Base-by-base conservation (phyloP, 352 stramenopile species). In the Pythium brachiatum region DNA sequence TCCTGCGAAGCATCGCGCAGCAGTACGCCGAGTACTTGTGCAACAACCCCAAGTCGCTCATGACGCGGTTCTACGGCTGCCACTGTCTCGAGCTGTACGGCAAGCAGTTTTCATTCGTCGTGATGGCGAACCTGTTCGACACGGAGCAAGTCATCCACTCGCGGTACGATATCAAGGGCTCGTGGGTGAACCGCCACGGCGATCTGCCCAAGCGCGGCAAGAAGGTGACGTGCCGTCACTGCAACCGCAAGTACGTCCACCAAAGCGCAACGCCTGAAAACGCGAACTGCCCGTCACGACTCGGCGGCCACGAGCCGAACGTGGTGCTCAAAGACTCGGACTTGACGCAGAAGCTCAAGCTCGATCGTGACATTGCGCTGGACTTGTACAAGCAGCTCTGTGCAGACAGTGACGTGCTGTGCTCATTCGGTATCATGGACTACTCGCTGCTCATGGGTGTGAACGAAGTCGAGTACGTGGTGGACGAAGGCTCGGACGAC, bases 121-220 rank as follows among this genome's bases (percentile, higher is more conserved):
- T 97, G 29, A 97, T 97, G 90, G 86, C 84, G 29, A 97, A 97
- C 68, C 65, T 97, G 25, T 97, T 97, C 47, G 86, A 96, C 67
- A 95, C 86, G 7, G 76, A 93, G 8, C 82, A 94, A 51, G 64
- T 88, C 15, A 95, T 97, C 65, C 87, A 97, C 69, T 88, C 74
- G 27, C 79, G 83, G 5, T 97, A 92, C 68, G 90, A 97, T 46
- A 94, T 97, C 58, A 97, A 97, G 70, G 90, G 90, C 3, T 92
- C 79, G 6, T 97, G 88, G 87, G 84, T 97, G 11, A 95, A 95
- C 53, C 84, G 86, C 26, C 83, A 94, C 36, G 84, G 76, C 21
- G 83, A 92, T 26, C 52, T 91, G 27, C 85, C 87, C 0, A 94
- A 94, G 74, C 76, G 77, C 48, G 89, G 89, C 41, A 96, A 93